Evolutionary conservation across 2,329 filamentous ascomycete genomes (phyloP), one percentile per base, ranked within the genome.

Genomic region (Botryosphaeria dothidea): DNA sequence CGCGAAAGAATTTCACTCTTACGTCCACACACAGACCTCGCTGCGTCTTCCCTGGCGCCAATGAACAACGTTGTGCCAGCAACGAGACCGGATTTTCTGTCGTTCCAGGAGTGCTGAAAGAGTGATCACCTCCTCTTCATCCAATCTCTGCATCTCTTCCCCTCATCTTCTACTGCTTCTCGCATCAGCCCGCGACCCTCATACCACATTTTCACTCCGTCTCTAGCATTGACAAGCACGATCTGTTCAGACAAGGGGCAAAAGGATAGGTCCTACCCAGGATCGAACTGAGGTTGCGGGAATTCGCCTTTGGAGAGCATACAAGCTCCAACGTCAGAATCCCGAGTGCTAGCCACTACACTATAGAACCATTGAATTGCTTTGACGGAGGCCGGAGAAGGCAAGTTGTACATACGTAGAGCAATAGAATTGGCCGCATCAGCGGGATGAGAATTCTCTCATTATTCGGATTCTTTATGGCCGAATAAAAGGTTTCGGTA

Each of bases 261-360:
- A 43, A 27, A 57, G 5, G 17, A n/a, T 27, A 57, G 54, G 54
- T 57, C 54, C n/a, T 57, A 57, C 54, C 36, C 54, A 17, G 54
- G 54, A 57, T 57, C 54, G 54, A 57, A 57, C 54, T 17, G 54
- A 23, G 54, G 36, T 57, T 57, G 54, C 54, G 38, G 36, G 54
- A 57, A 57, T 29, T 5, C 3, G 15, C 36, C 25, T 17, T 4
- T 11, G 8, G 1, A 31, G 7, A 11, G 7, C 13, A 11, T 11
- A 34, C 31, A 1, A 34, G 31, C 13, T 11, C 23, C 3, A n/a
- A 1, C 9, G 17, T 57, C 54, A 57, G 54, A 57, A 57, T 57
- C 54, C 36, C 38, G 54, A 57, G 54, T 57, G 54, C 54, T 57
- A 57, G 36, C 54, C 54, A 57, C 36, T 57, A 57, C 54, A 57